Evolutionary conservation across 2,329 filamentous ascomycete genomes (phyloP), one percentile per base, ranked within the genome.

Genomic region (Aspergillus hortae): DNA sequence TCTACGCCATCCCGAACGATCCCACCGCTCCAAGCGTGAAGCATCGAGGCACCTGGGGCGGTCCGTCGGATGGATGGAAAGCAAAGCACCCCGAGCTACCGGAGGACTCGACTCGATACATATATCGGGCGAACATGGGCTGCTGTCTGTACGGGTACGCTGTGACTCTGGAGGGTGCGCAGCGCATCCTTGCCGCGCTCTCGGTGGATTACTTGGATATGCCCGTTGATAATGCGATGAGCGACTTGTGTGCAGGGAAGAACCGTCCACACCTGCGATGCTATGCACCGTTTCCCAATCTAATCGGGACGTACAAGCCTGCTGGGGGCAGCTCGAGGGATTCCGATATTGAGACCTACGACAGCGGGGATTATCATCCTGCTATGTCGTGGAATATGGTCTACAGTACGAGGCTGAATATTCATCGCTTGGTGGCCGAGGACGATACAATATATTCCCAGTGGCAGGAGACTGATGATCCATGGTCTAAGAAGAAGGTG

Each of bases 261-360:
- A 57, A 67, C 6, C 66, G 66, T 0, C 65, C 52, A 14, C 57
- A 56, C 42, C 70, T 46, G 58, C 63, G 38, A 55, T 70, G 51
- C 67, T 73, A 47, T 69, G 66, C 42, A 74, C 77, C 62, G 40
- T 80, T 54, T 68, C 78, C 77, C 0, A 66, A 69, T 27, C 60
- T 81, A 3, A 77, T 81, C 58, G 70, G 76, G n/a, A 74, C 77
- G 14, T 74, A 79, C 54, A 66, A 74, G 1, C 60, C 70, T 0
- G 68, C 67, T 0, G 79, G 78, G 6, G 49, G 49, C 6, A 32
- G 50, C 6, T 60, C 61, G 52, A 51, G 67, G 25, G 57, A 62
- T 46, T 66, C 62, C 41, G 64, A 69, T 54, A 67, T 68, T 41
- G 51, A 66, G 25, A 43, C 55, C 27, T 56, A 61, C 19, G 54